These are phyloP conservation scores for Adansonia digitata DNA, from an alignment of 345 rosid species.

Conservation along the genomic window DNA sequence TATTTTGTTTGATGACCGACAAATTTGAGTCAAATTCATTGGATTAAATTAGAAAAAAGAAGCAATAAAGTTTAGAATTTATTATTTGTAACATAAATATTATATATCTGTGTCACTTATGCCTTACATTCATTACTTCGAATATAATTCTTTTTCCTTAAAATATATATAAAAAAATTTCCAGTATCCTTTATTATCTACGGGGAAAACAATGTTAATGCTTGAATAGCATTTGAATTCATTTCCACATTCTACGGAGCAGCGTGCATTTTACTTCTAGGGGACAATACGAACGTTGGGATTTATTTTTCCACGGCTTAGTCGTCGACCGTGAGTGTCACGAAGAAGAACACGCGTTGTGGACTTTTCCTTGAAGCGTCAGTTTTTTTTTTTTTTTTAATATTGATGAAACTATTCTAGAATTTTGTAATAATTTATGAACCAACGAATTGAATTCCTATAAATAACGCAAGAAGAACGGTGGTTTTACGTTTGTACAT, in stretches of 20 bases:
- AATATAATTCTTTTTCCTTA: too few species aligned
- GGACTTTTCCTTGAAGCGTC: neutral
- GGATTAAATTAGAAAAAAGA: too few species aligned
- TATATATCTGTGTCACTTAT: too few species aligned
- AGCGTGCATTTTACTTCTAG: neutral
- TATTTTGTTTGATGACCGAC: too few species aligned
- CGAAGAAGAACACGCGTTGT: neutral
- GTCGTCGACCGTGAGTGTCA: neutral
- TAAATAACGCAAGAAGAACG: conserved; percentile 2
- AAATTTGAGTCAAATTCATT: too few species aligned
- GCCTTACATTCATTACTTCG: too few species aligned
- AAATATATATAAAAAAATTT: too few species aligned
- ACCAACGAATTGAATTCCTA: neutral
- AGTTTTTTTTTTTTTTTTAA: too few species aligned
- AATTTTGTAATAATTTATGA: neutral
- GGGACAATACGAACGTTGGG: neutral
- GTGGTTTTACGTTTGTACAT: neutral
- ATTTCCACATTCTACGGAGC: neutral
- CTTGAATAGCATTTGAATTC: neutral
- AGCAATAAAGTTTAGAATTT: too few species aligned
- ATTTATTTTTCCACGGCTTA: neutral
- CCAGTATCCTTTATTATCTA: too few species aligned
- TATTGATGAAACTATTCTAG: too few species aligned
- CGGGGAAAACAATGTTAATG: neutral
- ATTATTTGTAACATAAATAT: too few species aligned